phyloP scores from a whole-genome alignment of 1,284 basidiomycete species.

The Pseudozyma tsukubaensis region DNA sequence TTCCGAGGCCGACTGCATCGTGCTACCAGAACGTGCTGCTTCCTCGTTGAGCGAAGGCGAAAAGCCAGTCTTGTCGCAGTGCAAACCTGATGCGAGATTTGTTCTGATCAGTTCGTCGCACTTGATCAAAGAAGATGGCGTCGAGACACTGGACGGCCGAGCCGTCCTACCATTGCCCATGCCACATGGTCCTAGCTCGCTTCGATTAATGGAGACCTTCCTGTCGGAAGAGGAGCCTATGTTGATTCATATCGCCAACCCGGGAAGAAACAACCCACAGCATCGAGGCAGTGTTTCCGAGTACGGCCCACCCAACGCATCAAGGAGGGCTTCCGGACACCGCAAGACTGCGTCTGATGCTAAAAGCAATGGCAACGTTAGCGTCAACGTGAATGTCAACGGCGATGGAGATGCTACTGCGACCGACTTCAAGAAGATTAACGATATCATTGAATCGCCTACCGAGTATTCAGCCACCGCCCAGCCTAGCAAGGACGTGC shows the following conservation, averaged over 20 bases:
- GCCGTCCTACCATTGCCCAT: conserved; percentile 37
- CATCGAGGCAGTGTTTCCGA: conserved; percentile 24
- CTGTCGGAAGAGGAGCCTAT: conserved; percentile 41
- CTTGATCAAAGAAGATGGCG: conserved; percentile 6
- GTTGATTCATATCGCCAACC: conserved; percentile 23
- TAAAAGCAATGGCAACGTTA: background rate
- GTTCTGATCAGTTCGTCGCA: conserved; percentile 30
- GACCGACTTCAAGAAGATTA: background rate
- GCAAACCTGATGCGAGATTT: conserved; percentile 33
- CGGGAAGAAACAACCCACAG: conserved; percentile 9
- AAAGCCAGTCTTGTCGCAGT: conserved; percentile 8
- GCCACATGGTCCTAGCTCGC: conserved; percentile 52
- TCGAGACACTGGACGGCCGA: conserved; percentile 32
- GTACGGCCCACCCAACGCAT: conserved; percentile 2
- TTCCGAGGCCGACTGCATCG: conserved; percentile 40
- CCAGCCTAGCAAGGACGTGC: conserved; percentile 1
- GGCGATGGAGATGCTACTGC: conserved; percentile 1
- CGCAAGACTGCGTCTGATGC: conserved; percentile 2
- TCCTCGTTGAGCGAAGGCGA: conserved; percentile 20
- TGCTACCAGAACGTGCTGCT: conserved; percentile 24
- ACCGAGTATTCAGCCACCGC: background rate
- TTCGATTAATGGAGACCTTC: conserved; percentile 47
- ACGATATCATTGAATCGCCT: background rate
- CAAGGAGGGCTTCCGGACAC: conserved; percentile 15
- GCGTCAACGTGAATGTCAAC: too few relatives aligned